Percentiles rank a stretch among this genome's conserved stretches.
These are phyloP conservation scores for Nicotiana paniculata DNA, from an alignment of 257 asterid species.

Conservation along the genomic window DNA sequence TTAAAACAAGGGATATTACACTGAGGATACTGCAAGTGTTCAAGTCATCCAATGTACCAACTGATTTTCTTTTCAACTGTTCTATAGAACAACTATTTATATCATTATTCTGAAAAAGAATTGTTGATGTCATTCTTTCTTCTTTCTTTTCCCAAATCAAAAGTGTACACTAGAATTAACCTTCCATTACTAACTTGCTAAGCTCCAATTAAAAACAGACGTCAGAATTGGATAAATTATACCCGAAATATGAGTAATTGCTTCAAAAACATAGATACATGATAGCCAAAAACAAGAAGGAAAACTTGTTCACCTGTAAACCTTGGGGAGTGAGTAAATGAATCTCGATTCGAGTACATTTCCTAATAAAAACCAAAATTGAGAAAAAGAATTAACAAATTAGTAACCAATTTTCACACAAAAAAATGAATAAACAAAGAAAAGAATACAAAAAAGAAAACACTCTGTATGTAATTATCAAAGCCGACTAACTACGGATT, in stretches of 20 bases:
- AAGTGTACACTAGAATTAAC: background rate
- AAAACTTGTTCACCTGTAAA: slow-evolving; percentile 53
- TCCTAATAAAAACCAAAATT: slow-evolving; percentile 40
- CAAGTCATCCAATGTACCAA: too few relatives aligned
- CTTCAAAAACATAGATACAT: background rate
- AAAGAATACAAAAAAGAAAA: background rate
- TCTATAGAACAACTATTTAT: too few relatives aligned
- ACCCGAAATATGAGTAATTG: background rate
- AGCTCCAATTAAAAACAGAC: background rate
- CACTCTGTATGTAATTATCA: background rate
- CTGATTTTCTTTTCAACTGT: too few relatives aligned
- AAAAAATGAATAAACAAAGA: background rate
- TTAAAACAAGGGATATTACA: background rate
- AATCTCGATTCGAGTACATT: slow-evolving; percentile 90
- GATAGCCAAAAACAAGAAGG: background rate
- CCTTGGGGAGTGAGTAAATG: slow-evolving; percentile 85
- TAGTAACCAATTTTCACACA: background rate
- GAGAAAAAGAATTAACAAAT: background rate
- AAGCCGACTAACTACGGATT: background rate
- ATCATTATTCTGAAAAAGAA: background rate
- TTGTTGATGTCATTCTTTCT: background rate
- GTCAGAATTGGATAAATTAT: background rate
- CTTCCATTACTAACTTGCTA: background rate
- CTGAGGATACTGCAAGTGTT: background rate
- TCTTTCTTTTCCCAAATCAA: background rate